These are phyloP conservation scores for Circinella minor DNA, from an alignment of 371 early-diverging fungal genomes.

Conservation along the genomic window DNA sequence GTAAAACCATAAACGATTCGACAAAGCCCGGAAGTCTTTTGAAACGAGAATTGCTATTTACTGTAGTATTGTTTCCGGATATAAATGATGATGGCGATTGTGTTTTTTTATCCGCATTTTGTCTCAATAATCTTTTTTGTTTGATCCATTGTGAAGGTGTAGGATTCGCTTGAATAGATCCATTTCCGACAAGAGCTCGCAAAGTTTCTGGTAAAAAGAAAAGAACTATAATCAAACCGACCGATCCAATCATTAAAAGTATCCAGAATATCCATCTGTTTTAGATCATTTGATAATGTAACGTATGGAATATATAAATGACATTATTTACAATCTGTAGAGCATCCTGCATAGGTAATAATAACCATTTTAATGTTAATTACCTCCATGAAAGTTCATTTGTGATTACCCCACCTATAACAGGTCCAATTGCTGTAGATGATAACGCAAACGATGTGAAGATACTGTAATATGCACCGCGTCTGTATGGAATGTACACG, in stretches of 20 bases:
- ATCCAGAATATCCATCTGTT: conserved; percentile 57
- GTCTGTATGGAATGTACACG: conserved; percentile 1
- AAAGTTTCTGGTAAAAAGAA: conserved; percentile 67
- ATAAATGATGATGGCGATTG: too few species aligned
- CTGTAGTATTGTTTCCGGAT: neutral
- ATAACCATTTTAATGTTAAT: neutral
- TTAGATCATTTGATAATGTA: too few species aligned
- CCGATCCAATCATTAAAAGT: conserved; percentile 49
- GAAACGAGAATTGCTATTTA: neutral
- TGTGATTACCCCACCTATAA: conserved; percentile 32
- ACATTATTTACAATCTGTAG: neutral
- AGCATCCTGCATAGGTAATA: too few species aligned
- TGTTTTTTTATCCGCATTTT: too few species aligned
- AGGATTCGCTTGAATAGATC: conserved; percentile 31
- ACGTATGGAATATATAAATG: neutral
- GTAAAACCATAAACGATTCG: conserved; percentile 16
- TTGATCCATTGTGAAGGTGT: conserved; percentile 29
- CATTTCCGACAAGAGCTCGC: conserved; percentile 44
- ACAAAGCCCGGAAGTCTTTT: conserved; percentile 10
- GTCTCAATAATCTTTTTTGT: neutral
- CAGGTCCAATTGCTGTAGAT: conserved; percentile 56
- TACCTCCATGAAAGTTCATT: conserved; percentile 12
- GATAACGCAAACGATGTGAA: conserved; percentile 40
- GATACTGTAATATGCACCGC: conserved; percentile 60
- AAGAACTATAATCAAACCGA: conserved; percentile 42